Base-by-base conservation (phyloP, 768 basidiomycete species). In the Russula sp. region DNA sequence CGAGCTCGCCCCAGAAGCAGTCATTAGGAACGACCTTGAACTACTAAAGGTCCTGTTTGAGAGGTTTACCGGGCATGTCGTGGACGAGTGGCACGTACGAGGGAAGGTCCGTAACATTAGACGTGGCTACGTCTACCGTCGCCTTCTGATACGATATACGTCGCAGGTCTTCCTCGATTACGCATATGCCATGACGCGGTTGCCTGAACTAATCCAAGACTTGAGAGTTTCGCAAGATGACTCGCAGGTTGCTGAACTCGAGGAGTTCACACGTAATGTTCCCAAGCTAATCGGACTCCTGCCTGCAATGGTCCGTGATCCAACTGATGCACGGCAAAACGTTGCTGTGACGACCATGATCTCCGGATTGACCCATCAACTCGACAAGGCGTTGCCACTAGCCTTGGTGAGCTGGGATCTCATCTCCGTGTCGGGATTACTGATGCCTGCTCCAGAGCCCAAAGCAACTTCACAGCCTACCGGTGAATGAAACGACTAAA, bases 1-100 rank as follows among this genome's bases (percentile, higher is more conserved):
- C n/a, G 86, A 94, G 62, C 81, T 99, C 8, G 91, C 89, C 7
- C 90, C 93, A 1, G 96, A 98, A 65, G 91, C 88, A 0, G 78
- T 97, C 58, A 79, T 98, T 35, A 77, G 76, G 22, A 71, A 77
- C 46, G 79, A 80, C 67, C 66, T 79, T 8, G 81, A 79, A 2
- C 77, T 96, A 13, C 73, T 97, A 25, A 76, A 77, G 39, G 78
- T 78, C n/a, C 71, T 98, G 25, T 90, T 98, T 66, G 76, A 75
- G 53, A 78, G 79, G 9, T 85, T 98, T 66, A 76, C 76, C 25
- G 80, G 79, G 11, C 77, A 78, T 42, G 71, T 76, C 2, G 80
- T 95, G 10, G 83, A 83, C 46, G 84, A 84, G 9, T 97, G 95
- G 95, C 80, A 86, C 68, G 78, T 83, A 39, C 85, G 88, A 39